Evolutionary conservation across 2,329 filamentous ascomycete genomes (phyloP).

Genomic region (Aspergillus eucalypticola): DNA sequence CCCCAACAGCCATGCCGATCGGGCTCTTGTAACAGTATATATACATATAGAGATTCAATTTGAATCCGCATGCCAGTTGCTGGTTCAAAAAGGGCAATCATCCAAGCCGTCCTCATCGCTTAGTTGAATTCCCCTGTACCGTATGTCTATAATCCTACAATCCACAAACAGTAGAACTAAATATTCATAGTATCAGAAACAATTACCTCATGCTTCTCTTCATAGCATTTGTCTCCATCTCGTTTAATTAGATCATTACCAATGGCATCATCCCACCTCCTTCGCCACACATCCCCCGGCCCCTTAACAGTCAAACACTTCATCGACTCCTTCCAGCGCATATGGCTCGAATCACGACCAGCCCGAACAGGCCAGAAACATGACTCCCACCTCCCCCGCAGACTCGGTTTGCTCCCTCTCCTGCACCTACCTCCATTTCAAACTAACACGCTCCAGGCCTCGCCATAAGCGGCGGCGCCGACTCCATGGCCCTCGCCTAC

Average conservation of each 20-base stretch:
- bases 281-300: conserved; percentile 8
- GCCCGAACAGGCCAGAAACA: conserved; percentile 13
- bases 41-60: too few species aligned
- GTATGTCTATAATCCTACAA: too few species aligned
- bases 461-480: conserved; percentile 87
- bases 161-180: too few species aligned
- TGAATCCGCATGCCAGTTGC: too few species aligned
- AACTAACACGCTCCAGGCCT: conserved; percentile 56
- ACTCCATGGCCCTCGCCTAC: conserved; percentile 93
- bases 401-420: conserved; percentile 27
- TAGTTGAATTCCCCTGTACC: too few species aligned
- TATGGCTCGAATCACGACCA: conserved; percentile 29
- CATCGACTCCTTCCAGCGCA: conserved; percentile 29
- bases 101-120: too few species aligned
- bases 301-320: conserved; percentile 33
- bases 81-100: too few species aligned
- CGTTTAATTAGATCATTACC: not conserved
- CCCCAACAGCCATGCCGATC: too few species aligned
- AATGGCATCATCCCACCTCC: conserved; percentile 19
- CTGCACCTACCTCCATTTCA: not conserved
- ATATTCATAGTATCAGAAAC: too few species aligned
- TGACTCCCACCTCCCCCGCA: conserved; percentile 23
- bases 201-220: too few species aligned
- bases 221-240: too few species aligned
- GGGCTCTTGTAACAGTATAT: too few species aligned